A percentile compares a stretch with the other conserved stretches of the same genome.
Conservation (phyloP, 139 green algal genomes). For the Chlamydomonas applanata region DNA sequence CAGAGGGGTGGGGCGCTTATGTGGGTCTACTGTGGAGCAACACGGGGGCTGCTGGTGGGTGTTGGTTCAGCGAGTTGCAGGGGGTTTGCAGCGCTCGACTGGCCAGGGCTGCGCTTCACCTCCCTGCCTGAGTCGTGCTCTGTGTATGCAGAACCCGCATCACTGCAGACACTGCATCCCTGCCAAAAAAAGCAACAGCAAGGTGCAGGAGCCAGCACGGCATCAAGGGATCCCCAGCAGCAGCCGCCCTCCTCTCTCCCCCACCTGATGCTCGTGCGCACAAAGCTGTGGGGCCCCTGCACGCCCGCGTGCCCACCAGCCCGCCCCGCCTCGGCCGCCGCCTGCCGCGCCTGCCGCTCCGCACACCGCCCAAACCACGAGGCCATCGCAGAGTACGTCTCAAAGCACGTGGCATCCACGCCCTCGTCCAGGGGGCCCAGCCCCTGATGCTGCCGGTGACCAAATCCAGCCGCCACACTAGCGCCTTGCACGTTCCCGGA, state of each 20-base stretch:
- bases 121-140: too few relatives aligned
- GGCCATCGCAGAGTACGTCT: conserved; percentile 9
- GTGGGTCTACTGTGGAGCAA: too few relatives aligned
- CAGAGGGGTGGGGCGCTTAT: too few relatives aligned
- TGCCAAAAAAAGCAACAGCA: background rate
- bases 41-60: too few relatives aligned
- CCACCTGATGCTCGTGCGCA: conserved; percentile 14
- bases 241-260: background rate
- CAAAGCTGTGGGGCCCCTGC: background rate
- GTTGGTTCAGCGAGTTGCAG: too few relatives aligned
- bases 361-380: conserved; percentile 20
- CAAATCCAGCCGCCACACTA: too few relatives aligned
- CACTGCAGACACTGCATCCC: too few relatives aligned
- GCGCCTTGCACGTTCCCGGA: too few relatives aligned
- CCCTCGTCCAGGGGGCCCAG: background rate
- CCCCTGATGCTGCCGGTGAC: too few relatives aligned
- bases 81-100: too few relatives aligned
- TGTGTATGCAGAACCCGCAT: too few relatives aligned
- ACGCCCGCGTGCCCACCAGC: background rate
- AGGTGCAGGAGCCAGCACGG: background rate
- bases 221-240: background rate
- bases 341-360: conserved; percentile 17
- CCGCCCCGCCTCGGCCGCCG: background rate
- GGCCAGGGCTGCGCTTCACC: too few relatives aligned
- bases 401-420: conserved; percentile 13